phyloP scores from a whole-genome alignment of 2,329 filamentous ascomycete genomes.

The Diaporthe destruens region DNA sequence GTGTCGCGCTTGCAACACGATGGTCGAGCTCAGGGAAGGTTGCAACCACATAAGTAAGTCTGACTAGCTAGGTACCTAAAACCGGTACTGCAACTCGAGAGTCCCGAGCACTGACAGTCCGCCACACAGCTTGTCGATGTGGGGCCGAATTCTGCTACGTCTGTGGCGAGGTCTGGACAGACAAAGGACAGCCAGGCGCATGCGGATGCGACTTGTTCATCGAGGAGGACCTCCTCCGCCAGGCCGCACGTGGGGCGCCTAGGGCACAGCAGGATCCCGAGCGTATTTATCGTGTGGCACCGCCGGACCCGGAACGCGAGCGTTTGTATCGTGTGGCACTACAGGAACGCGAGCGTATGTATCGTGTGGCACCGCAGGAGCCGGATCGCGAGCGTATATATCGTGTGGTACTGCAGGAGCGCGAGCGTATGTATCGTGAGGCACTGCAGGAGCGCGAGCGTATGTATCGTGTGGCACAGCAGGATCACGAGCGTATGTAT shows the following conservation, averaged over 20 bases:
- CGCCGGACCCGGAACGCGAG: no score
- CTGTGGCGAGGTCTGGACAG: conserved; percentile 58
- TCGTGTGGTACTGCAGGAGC: no score
- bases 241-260: no score
- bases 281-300: not conserved
- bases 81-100: no score
- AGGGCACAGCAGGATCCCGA: no score
- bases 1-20: conserved; percentile 58
- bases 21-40: conserved; percentile 64
- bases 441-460: no score
- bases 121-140: conserved; percentile 58
- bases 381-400: not conserved
- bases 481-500: not conserved
- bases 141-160: conserved; percentile 62
- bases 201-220: conserved; percentile 42
- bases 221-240: not conserved
- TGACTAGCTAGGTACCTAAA: no score
- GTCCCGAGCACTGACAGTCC: no score
- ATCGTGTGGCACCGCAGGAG: not conserved
- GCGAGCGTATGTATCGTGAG: no score
- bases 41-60: conserved; percentile 70
- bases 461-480: no score
- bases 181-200: not conserved
- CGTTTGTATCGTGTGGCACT: no score
- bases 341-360: no score